Evolutionary conservation across 495 filamentous ascomycete species (phyloP), one percentile per base, ranked within the genome.

Genomic region (Penicillium diatomitis): DNA sequence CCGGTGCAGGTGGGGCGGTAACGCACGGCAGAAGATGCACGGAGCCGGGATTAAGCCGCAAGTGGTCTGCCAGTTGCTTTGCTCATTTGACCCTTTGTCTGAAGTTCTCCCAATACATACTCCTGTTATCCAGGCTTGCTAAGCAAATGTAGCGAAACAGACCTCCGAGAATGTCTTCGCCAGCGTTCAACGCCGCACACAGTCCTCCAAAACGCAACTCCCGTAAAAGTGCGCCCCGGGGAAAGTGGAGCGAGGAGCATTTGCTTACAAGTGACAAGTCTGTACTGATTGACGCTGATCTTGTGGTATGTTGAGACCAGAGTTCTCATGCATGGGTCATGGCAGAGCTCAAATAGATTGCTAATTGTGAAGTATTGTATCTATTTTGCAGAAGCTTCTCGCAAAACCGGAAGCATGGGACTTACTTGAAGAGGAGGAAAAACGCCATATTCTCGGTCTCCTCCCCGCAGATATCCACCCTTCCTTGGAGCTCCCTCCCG

Each of bases 331-430:
- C 8, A 12, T 32, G 31, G 8, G 8, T 33, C 27, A n/a, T 20
- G 9, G 6, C 8, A 46, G 8, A 7, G 45, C 0, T 6, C 28
- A 42, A 30, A 30, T n/a, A 27, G 30, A 11, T 11, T 8, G 30
- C 43, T 48, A 42, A 49, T 12, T 35, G 41, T 9, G 20, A 41
- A 32, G 6, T 28, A 6, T 6, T 8, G 28, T 5, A 6, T 8
- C 3, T 64, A 36, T 34, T 55, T 10, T 48, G 5, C 50, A 84
- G 82, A 75, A 71, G 43, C 63, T 85, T 6, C 63, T 86, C 3
- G 68, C 77, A 6, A 68, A 69, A 38, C 76, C 78, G 1, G 58
- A 65, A 44, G 76, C 81, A 11, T 87, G 83, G 80, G 67, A 79
- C 29, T 54, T 71, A 32, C 70, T 86, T 4, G 74, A 72, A 2